Conservation (phyloP, 192 early-diverging fungal genomes). For the Podila clonocystis region DNA sequence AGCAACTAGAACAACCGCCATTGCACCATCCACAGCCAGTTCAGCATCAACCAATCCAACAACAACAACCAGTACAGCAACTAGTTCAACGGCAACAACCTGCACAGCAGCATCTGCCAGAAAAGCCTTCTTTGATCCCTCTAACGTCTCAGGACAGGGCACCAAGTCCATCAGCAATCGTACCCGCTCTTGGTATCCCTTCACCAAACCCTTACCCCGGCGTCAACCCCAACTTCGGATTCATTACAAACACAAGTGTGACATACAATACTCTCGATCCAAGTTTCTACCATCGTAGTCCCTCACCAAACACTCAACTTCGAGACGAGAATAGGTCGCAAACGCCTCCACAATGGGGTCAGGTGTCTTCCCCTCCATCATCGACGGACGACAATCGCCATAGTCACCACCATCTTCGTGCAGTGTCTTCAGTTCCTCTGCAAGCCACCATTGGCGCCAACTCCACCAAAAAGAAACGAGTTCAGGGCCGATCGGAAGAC, state of each 20-base stretch:
- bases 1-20: slow-evolving; percentile 5
- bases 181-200: slow-evolving; percentile 16
- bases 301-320: neutral
- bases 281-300: slow-evolving; percentile 2
- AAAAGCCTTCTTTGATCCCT: neutral
- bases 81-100: neutral
- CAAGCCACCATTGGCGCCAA: neutral
- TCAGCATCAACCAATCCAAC: neutral
- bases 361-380: neutral
- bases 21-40: slow-evolving; percentile 1
- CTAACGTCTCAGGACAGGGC: neutral
- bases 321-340: neutral
- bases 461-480: slow-evolving; percentile 13
- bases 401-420: slow-evolving; percentile 11
- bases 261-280: neutral
- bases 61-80: neutral
- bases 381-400: slow-evolving; percentile 16
- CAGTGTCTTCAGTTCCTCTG: neutral
- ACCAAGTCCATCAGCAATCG: slow-evolving; percentile 18
- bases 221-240: neutral
- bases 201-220: slow-evolving; percentile 11
- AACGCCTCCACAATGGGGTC: neutral
- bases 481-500: slow-evolving; percentile 32
- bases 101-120: neutral
- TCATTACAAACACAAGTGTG: slow-evolving; percentile 1